These are phyloP conservation scores for Mycena galopus DNA, from an alignment of 768 basidiomycete genomes.

Conservation along the genomic window DNA sequence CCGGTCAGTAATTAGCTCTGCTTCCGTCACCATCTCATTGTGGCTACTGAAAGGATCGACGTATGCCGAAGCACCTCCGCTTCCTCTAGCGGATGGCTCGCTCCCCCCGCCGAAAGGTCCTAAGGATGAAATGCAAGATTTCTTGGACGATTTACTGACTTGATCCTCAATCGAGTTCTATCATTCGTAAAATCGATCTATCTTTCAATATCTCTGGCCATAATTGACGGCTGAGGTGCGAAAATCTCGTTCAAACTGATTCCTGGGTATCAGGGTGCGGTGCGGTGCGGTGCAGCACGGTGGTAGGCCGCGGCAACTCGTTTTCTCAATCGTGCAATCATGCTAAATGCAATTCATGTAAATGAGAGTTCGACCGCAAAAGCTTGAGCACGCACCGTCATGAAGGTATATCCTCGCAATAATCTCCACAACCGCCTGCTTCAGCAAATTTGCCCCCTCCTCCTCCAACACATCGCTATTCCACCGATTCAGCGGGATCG, in stretches of 20 bases:
- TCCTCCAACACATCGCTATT: conserved; percentile 50
- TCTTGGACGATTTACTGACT: conserved; percentile 75
- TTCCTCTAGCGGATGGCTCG: conserved; percentile 55
- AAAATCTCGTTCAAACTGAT: too few relatives aligned
- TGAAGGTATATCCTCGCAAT: conserved; percentile 15
- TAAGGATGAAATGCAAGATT: conserved; percentile 78
- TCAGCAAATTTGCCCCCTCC: conserved; percentile 46
- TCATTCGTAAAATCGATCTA: too few relatives aligned
- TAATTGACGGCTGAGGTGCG: too few relatives aligned
- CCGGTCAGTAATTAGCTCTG: conserved; percentile 35
- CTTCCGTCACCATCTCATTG: not conserved
- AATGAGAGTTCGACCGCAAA: too few relatives aligned
- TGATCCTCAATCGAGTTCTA: too few relatives aligned
- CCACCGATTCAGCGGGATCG: conserved; percentile 50
- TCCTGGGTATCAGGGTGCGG: too few relatives aligned
- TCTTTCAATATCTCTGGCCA: too few relatives aligned
- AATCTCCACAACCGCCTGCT: conserved; percentile 46
- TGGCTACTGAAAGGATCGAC: not conserved
- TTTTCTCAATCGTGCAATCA: too few relatives aligned
- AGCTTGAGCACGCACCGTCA: not conserved
- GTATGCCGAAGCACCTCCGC: conserved; percentile 63
- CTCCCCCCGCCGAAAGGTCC: conserved; percentile 51
- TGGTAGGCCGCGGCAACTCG: too few relatives aligned
- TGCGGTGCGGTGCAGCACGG: too few relatives aligned
- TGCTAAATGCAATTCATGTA: too few relatives aligned